Percentiles rank a stretch among this genome's conserved stretches.
Conservation (phyloP, 768 basidiomycete genomes). For the Saitozyma sp. region DNA sequence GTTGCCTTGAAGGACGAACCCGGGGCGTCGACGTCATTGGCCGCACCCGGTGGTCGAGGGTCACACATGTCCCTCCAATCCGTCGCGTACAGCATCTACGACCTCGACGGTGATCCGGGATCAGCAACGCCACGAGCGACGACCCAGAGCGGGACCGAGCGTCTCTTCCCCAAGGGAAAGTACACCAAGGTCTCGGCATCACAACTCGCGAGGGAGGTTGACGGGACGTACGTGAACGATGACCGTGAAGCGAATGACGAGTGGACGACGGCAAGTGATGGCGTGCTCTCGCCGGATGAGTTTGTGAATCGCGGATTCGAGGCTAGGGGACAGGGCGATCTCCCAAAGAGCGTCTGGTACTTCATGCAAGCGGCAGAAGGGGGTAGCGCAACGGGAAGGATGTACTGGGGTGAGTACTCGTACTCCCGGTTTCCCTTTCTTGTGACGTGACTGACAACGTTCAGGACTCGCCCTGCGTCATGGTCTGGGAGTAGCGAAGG, state of each 20-base stretch:
- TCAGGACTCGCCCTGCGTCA: slow-evolving; percentile 42
- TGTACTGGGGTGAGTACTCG: slow-evolving; percentile 46
- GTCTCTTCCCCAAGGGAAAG: slow-evolving; percentile 35
- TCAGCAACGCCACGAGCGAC: slow-evolving; percentile 18
- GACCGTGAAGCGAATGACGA: neutral
- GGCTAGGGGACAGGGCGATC: slow-evolving; percentile 41
- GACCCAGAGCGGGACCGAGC: slow-evolving; percentile 20
- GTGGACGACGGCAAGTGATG: slow-evolving; percentile 1
- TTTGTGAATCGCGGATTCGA: slow-evolving; percentile 40
- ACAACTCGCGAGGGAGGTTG: slow-evolving; percentile 17
- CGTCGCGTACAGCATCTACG: slow-evolving; percentile 40
- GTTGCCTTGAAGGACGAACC: slow-evolving; percentile 10
- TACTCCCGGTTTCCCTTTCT: neutral
- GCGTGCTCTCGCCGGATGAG: slow-evolving; percentile 30
- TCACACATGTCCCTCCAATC: slow-evolving; percentile 38
- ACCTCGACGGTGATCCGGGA: slow-evolving; percentile 30
- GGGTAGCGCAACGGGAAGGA: slow-evolving; percentile 45
- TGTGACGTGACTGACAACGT: neutral
- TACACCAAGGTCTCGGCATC: slow-evolving; percentile 41
- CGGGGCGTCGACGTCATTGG: neutral
- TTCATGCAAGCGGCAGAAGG: slow-evolving; percentile 50
- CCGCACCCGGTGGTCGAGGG: slow-evolving; percentile 1
- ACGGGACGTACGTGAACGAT: neutral
- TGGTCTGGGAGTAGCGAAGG: slow-evolving; percentile 46
- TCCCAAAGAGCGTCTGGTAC: slow-evolving; percentile 46